Evolutionary conservation across 768 basidiomycete genomes (phyloP).

Genomic region (Suillus decipiens): DNA sequence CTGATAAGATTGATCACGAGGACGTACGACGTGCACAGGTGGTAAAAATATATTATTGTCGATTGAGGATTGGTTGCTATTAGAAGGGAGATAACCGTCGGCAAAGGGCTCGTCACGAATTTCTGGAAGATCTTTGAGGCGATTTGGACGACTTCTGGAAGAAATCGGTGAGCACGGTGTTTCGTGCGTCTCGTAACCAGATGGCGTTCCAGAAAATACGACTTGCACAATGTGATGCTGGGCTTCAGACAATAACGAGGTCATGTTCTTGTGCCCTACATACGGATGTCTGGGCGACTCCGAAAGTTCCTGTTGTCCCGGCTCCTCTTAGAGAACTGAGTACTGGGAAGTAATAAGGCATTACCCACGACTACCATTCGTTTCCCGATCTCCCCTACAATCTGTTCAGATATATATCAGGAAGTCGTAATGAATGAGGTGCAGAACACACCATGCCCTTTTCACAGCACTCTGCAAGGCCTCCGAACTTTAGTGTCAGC

Average conservation of each 20-base stretch:
- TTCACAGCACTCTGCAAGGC: conserved; percentile 79
- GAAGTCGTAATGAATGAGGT: neutral
- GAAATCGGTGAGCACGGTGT: neutral
- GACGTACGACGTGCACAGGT: neutral
- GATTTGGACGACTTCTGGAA: neutral
- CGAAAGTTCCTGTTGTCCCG: conserved; percentile 3
- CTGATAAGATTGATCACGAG: neutral
- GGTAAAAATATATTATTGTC: neutral
- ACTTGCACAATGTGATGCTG: conserved; percentile 4
- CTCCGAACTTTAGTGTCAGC: conserved; percentile 87
- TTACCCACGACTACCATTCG: conserved; percentile 41
- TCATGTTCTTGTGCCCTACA: neutral
- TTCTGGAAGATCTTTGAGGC: conserved; percentile 8
- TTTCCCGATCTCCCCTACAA: conserved; percentile 53
- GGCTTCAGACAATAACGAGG: conserved; percentile 1
- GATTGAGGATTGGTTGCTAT: neutral
- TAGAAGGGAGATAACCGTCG: neutral
- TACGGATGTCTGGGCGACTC: neutral
- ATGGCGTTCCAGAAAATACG: conserved; percentile 1
- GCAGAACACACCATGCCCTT: conserved; percentile 59
- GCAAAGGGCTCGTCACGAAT: neutral
- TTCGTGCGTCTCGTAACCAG: neutral
- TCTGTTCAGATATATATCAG: conserved; percentile 28
- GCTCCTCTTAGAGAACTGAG: neutral
- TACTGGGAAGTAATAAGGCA: neutral